Evolutionary conservation across 352 stramenopile genomes (phyloP).

Genomic region (Phytopythium aichiense): DNA sequence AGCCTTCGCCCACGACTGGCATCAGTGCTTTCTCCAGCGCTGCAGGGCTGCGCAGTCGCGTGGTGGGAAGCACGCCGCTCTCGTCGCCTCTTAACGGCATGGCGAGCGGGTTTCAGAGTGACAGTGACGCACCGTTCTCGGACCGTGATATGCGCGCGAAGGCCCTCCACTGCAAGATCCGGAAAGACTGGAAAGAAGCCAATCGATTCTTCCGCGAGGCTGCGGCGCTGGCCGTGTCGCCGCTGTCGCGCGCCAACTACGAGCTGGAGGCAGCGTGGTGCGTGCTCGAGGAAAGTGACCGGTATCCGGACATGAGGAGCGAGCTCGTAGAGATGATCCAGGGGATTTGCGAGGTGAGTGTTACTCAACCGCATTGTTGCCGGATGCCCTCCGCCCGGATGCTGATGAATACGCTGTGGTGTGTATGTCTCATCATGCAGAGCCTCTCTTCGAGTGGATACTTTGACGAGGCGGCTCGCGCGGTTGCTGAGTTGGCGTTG

Average conservation of each 20-base stretch:
- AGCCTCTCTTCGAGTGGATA: slow-evolving; percentile 50
- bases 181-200: slow-evolving; percentile 65
- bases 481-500: slow-evolving; percentile 51
- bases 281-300: slow-evolving; percentile 44
- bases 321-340: slow-evolving; percentile 38
- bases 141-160: slow-evolving; percentile 52
- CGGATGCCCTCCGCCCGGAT: not conserved
- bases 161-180: slow-evolving; percentile 64
- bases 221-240: slow-evolving; percentile 26
- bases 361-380: not conserved
- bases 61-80: not conserved
- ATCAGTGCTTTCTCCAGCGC: slow-evolving; percentile 2
- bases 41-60: not conserved
- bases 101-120: slow-evolving; percentile 9
- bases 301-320: slow-evolving; percentile 32
- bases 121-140: slow-evolving; percentile 15
- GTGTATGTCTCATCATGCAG: slow-evolving; percentile 8
- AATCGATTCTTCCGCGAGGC: slow-evolving; percentile 48
- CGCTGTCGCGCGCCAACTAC: slow-evolving; percentile 46
- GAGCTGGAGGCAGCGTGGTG: slow-evolving; percentile 65
- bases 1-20: not conserved
- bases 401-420: not conserved
- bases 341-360: slow-evolving; percentile 41
- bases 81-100: not conserved
- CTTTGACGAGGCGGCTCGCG: slow-evolving; percentile 63